Percentiles rank a stretch among this genome's conserved stretches.
Conservation (phyloP, 2,329 filamentous ascomycete species). For the Fusarium lyarnte region DNA sequence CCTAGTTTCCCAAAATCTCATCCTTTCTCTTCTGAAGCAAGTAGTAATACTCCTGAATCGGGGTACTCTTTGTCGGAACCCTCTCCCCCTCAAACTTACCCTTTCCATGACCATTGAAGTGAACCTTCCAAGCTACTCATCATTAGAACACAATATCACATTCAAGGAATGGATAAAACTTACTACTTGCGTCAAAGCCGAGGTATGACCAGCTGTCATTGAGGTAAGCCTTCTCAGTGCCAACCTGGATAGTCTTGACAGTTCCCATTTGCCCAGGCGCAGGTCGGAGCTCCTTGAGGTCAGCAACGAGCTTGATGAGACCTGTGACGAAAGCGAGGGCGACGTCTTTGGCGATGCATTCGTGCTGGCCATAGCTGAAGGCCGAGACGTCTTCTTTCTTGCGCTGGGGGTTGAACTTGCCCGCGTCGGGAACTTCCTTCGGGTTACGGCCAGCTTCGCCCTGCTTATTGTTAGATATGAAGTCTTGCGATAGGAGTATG, state of each 20-base stretch:
- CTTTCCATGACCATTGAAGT: conserved; percentile 52
- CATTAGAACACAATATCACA: conserved; percentile 23
- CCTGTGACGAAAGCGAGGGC: conserved; percentile 53
- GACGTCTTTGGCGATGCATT: conserved; percentile 55
- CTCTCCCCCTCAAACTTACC: conserved; percentile 48
- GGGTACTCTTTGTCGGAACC: conserved; percentile 32
- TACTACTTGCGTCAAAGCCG: conserved; percentile 57
- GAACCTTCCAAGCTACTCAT: conserved; percentile 46
- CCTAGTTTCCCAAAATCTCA: conserved; percentile 20
- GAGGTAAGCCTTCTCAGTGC: conserved; percentile 54
- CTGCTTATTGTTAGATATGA: conserved; percentile 40
- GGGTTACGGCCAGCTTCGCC: conserved; percentile 52
- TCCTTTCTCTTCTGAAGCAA: conserved; percentile 49
- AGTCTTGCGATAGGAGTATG: accelerated
- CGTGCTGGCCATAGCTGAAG: conserved; percentile 58
- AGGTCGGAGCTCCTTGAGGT: conserved; percentile 56
- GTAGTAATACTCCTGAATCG: conserved; percentile 49
- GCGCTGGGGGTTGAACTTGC: conserved; percentile 55
- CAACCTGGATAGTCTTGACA: conserved; percentile 56
- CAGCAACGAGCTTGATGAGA: conserved; percentile 54
- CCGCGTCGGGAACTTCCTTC: conserved; percentile 49
- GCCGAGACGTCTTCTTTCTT: conserved; percentile 52
- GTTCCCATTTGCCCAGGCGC: conserved; percentile 57
- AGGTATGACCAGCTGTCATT: conserved; percentile 61
- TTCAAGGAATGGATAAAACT: conserved; percentile 29